Evolutionary conservation across 306 rosid species (phyloP).

Genomic region (Lathyrus sativus): DNA sequence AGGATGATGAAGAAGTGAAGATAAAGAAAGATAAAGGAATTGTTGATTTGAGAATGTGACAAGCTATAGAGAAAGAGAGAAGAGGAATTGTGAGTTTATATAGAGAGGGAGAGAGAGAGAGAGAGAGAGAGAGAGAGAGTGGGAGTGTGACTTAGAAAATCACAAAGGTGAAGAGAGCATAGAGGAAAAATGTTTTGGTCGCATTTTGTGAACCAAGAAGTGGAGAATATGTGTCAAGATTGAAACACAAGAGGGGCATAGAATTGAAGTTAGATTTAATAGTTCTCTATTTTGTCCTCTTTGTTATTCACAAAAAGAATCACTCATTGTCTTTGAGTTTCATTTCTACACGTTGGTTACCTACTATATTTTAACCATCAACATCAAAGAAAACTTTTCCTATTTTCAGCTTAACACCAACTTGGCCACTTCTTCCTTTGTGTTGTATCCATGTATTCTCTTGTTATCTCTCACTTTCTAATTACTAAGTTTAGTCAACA

Average conservation of each 20-base stretch:
- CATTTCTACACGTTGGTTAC: constrained; percentile 4
- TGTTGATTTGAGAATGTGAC: constrained; percentile 34
- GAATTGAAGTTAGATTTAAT: neutral
- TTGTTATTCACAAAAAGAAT: neutral
- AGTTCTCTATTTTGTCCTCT: neutral
- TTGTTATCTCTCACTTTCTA: neutral
- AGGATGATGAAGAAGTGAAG: constrained; percentile 9
- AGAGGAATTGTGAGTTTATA: constrained; percentile 3
- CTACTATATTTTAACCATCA: neutral
- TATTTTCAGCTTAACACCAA: neutral
- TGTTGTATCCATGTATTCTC: neutral
- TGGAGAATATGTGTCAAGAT: constrained; percentile 62
- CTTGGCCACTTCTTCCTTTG: neutral
- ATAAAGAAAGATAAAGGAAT: constrained; percentile 17
- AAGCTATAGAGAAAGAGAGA: neutral
- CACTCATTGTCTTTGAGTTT: neutral
- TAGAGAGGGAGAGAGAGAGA: constrained; percentile 5
- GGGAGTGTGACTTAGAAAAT: constrained; percentile 37
- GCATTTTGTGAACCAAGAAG: constrained; percentile 25
- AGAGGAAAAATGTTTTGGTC: constrained; percentile 1
- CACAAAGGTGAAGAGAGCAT: constrained; percentile 25
- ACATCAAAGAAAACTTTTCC: neutral
- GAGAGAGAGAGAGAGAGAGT: constrained; percentile 6
- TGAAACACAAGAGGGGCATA: neutral
- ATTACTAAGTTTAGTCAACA: neutral